Evolutionary conservation across 2,329 filamentous ascomycete species (phyloP).

Genomic region (Penicillium sp.): DNA sequence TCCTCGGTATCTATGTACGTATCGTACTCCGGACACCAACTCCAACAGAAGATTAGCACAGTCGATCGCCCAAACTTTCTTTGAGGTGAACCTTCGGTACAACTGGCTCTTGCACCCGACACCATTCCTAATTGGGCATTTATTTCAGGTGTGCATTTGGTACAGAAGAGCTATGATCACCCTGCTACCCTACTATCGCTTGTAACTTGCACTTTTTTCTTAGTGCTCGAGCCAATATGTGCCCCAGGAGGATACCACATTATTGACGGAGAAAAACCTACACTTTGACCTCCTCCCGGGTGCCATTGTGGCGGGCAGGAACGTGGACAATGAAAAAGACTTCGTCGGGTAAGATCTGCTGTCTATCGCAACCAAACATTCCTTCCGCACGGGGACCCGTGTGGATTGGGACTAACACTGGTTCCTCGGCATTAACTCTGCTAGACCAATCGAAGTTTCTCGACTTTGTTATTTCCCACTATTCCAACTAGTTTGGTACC

Average conservation of each 20-base stretch:
- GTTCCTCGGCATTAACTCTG: conserved; percentile 2
- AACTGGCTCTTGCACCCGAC: conserved; percentile 7
- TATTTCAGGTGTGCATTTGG: background rate
- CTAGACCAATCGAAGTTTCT: conserved; percentile 19
- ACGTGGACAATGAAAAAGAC: conserved; percentile 5
- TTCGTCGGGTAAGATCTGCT: conserved; percentile 20
- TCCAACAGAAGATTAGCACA: background rate
- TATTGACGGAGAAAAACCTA: conserved; percentile 7
- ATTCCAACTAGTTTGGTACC: background rate
- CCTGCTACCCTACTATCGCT: background rate
- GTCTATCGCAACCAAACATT: conserved; percentile 1
- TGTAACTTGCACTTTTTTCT: background rate
- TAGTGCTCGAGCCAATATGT: conserved; percentile 8
- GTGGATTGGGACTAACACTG: background rate
- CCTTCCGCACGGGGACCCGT: background rate
- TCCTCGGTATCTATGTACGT: background rate
- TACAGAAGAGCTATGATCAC: conserved; percentile 1
- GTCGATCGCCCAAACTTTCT: background rate
- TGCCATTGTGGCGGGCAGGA: conserved; percentile 10
- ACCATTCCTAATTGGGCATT: conserved; percentile 10
- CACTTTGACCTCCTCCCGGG: conserved; percentile 9
- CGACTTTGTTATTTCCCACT: background rate
- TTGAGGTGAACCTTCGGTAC: background rate
- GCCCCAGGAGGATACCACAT: background rate
- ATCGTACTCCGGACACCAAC: background rate